These are phyloP conservation scores for Perilla frutescens DNA, from an alignment of 257 asterid species.

Conservation along the genomic window DNA sequence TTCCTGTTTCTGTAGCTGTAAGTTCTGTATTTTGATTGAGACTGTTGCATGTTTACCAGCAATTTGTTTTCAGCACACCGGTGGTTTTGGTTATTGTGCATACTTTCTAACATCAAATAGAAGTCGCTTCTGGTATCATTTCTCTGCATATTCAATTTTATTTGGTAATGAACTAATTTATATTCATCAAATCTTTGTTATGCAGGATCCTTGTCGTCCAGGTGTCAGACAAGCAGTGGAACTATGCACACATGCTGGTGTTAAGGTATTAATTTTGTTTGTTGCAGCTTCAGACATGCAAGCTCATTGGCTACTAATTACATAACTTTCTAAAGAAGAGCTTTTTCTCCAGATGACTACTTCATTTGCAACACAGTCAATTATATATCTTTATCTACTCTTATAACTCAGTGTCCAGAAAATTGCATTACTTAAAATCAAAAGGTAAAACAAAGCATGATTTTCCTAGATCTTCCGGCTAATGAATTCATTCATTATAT, in stretches of 20 bases:
- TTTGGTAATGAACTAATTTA: neutral
- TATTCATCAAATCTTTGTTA: slow-evolving; percentile 21
- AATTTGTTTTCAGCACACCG: slow-evolving; percentile 5
- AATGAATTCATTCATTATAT: neutral
- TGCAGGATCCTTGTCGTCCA: slow-evolving; percentile 98
- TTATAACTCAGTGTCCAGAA: neutral
- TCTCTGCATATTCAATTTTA: slow-evolving; percentile 10
- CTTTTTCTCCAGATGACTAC: neutral
- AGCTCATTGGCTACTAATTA: slow-evolving; percentile 9
- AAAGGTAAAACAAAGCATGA: slow-evolving; percentile 3
- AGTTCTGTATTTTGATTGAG: slow-evolving; percentile 1
- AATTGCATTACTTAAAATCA: neutral
- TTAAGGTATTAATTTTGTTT: slow-evolving; percentile 62
- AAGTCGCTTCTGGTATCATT: slow-evolving; percentile 11
- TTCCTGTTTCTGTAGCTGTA: slow-evolving; percentile 9
- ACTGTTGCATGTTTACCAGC: slow-evolving; percentile 6
- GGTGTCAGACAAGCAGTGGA: slow-evolving; percentile 94
- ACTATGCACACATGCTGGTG: slow-evolving; percentile 87
- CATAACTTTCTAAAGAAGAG: neutral
- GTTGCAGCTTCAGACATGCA: slow-evolving; percentile 16
- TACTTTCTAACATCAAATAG: slow-evolving; percentile 16
- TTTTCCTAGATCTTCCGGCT: neutral
- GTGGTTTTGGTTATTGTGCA: slow-evolving; percentile 11
- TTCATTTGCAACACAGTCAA: slow-evolving; percentile 22
- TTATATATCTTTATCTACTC: neutral